A percentile compares a stretch with the other conserved stretches of the same genome.
Evolutionary conservation across 176 grass and related monocot genomes (phyloP).

Genomic region (Raddia guianensis): DNA sequence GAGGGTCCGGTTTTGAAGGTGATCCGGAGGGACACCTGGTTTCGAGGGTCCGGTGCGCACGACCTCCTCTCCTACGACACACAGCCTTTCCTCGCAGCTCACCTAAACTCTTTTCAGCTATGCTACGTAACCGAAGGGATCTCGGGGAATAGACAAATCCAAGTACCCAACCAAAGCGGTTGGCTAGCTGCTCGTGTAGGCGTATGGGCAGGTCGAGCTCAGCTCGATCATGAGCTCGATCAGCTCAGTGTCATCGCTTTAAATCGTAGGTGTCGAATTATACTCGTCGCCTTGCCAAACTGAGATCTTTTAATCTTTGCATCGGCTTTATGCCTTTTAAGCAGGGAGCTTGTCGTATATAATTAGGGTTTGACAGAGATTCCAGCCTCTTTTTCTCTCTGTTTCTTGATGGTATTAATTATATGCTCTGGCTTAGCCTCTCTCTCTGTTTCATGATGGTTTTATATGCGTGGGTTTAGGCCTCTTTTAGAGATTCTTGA

Average conservation of each 20-base stretch:
- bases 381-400: slow-evolving; percentile 3
- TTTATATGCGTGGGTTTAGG: slow-evolving; percentile 7
- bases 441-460: slow-evolving; percentile 7
- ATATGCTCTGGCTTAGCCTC: background rate
- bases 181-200: slow-evolving; percentile 41
- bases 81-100: slow-evolving; percentile 30
- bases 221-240: too few species aligned
- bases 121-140: background rate
- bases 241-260: slow-evolving; percentile 25
- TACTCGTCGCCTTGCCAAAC: slow-evolving; percentile 45
- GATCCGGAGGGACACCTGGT: slow-evolving; percentile 40
- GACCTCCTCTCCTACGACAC: slow-evolving; percentile 54
- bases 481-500: slow-evolving; percentile 8
- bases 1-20: slow-evolving; percentile 23
- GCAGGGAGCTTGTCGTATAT: slow-evolving; percentile 20
- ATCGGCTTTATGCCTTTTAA: slow-evolving; percentile 33
- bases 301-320: slow-evolving; percentile 30
- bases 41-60: slow-evolving; percentile 73
- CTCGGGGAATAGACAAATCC: slow-evolving; percentile 39
- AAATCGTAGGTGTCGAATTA: slow-evolving; percentile 17
- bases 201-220: slow-evolving; percentile 48
- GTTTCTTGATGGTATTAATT: slow-evolving; percentile 6
- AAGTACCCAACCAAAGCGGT: slow-evolving; percentile 26
- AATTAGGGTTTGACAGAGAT: slow-evolving; percentile 41
- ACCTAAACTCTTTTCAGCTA: slow-evolving; percentile 37